Conservation (phyloP, 495 filamentous ascomycete species). For the Darksidea phi region DNA sequence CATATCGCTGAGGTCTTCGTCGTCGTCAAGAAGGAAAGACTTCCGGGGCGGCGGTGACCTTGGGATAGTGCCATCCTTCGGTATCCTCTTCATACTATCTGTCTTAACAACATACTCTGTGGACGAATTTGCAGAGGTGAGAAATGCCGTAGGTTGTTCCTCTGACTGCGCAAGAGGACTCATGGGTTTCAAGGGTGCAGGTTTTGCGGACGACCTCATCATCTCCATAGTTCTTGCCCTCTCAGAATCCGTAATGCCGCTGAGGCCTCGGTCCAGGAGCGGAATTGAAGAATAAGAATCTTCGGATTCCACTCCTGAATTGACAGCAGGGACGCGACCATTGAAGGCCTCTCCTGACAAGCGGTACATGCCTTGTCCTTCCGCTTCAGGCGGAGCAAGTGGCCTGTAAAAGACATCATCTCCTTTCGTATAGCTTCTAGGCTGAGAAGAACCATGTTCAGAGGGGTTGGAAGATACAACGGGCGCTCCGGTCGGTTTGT, state of each 20-base stretch:
- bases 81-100: constrained; percentile 57
- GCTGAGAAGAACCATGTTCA: constrained; percentile 3
- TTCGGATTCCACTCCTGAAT: constrained; percentile 47
- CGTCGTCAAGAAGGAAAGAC: constrained; percentile 66
- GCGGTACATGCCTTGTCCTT: constrained; percentile 40
- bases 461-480: constrained; percentile 17
- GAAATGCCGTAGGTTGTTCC: constrained; percentile 2
- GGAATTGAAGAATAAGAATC: constrained; percentile 77
- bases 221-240: constrained; percentile 29
- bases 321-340: background rate
- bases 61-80: constrained; percentile 49
- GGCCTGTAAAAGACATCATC: constrained; percentile 29
- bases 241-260: constrained; percentile 50
- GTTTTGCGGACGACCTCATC: constrained; percentile 25
- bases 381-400: constrained; percentile 33
- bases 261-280: constrained; percentile 69
- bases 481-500: constrained; percentile 18
- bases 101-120: constrained; percentile 59
- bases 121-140: constrained; percentile 45
- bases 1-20: constrained; percentile 69
- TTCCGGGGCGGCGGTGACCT: constrained; percentile 43
- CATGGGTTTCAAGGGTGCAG: constrained; percentile 23
- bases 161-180: background rate
- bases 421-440: constrained; percentile 1
- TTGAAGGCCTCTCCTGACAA: constrained; percentile 31